Evolutionary conservation across 306 rosid species (phyloP).

Genomic region (Vigna nakashimae): DNA sequence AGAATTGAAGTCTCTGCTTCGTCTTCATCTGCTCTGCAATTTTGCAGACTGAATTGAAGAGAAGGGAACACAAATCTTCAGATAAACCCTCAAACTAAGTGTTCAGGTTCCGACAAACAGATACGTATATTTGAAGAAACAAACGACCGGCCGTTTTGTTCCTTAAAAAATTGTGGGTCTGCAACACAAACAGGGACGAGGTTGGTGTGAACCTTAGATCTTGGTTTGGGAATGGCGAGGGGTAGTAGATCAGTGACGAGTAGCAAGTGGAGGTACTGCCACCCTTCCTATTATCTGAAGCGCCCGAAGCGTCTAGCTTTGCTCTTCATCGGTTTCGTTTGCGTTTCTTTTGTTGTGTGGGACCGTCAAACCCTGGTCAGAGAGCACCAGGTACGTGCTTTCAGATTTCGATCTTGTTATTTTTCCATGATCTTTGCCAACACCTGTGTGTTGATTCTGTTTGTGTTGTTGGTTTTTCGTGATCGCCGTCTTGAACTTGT

Average conservation of each 20-base stretch:
- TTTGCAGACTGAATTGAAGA: background rate
- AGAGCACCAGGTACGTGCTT: conserved; percentile 77
- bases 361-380: conserved; percentile 89
- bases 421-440: background rate
- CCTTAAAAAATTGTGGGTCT: conserved; percentile 13
- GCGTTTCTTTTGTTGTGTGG: conserved; percentile 74
- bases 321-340: conserved; percentile 81
- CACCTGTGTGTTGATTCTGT: conserved; percentile 29
- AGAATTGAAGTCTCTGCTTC: conserved; percentile 12
- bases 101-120: conserved; percentile 8
- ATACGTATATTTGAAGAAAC: conserved; percentile 46
- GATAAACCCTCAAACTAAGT: conserved; percentile 20
- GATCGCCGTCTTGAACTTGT: background rate
- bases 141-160: background rate
- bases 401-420: conserved; percentile 39
- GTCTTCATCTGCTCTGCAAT: background rate
- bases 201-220: conserved; percentile 35
- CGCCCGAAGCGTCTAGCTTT: conserved; percentile 89
- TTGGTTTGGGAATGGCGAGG: conserved; percentile 67
- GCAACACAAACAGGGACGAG: background rate
- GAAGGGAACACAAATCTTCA: background rate
- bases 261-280: conserved; percentile 69
- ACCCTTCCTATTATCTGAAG: conserved; percentile 87
- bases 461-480: background rate
- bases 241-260: conserved; percentile 62